Conservation (phyloP, 2,329 filamentous ascomycete genomes). For the Diaporthe citriasiana region DNA sequence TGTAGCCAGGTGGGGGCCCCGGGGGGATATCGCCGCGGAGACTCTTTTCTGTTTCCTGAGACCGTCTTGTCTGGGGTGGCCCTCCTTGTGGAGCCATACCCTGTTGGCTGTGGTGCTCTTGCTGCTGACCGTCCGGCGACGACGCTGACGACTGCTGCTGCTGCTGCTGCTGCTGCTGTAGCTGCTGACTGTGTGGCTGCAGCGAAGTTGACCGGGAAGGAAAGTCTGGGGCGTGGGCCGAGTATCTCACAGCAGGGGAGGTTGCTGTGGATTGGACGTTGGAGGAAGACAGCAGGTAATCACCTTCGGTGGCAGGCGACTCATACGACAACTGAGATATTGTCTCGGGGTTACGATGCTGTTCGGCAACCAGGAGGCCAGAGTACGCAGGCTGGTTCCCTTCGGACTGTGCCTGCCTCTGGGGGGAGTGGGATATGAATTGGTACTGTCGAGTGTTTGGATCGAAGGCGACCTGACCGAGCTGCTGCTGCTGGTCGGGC, state of each 20-base stretch:
- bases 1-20: constrained; percentile 66
- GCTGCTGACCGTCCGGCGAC: constrained; percentile 48
- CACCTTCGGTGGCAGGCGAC: constrained; percentile 66
- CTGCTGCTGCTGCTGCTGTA: constrained; percentile 43
- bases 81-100: constrained; percentile 64
- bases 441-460: constrained; percentile 48
- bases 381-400: constrained; percentile 53
- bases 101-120: constrained; percentile 42
- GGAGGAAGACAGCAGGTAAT: constrained; percentile 54
- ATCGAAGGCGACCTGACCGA: constrained; percentile 58
- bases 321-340: constrained; percentile 75
- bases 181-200: constrained; percentile 49
- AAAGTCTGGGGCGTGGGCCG: constrained; percentile 54
- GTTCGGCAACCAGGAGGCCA: constrained; percentile 55
- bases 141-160: constrained; percentile 47
- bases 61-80: constrained; percentile 60
- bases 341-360: constrained; percentile 69
- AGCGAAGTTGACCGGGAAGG: constrained; percentile 49
- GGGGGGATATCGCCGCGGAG: constrained; percentile 59
- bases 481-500: constrained; percentile 55
- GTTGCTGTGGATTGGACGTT: constrained; percentile 56
- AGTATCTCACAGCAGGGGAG: constrained; percentile 59
- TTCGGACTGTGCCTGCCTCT: constrained; percentile 50
- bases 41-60: constrained; percentile 64
- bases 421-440: constrained; percentile 46